These are phyloP conservation scores for Tolypocladium paradoxum DNA, from an alignment of 2,329 filamentous ascomycete genomes.

Conservation along the genomic window DNA sequence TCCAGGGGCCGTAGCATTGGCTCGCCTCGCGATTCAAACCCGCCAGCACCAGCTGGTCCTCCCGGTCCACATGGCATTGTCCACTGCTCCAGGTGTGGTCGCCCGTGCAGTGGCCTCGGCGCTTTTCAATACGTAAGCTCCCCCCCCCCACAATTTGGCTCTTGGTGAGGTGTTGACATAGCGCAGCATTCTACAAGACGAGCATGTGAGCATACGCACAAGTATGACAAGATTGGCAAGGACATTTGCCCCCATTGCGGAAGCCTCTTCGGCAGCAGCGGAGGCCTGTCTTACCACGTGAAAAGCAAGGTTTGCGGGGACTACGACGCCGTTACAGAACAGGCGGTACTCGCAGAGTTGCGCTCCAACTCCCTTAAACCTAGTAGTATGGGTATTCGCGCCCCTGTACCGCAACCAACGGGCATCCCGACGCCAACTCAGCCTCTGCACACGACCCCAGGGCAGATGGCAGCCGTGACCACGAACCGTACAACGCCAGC, in stretches of 20 bases:
- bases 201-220: conserved; percentile 12
- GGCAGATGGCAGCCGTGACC: not conserved
- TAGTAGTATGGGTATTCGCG: not conserved
- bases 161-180: not conserved
- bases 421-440: not conserved
- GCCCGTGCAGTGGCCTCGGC: conserved; percentile 21
- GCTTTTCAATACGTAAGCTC: conserved; percentile 22
- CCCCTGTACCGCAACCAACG: not conserved
- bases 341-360: not conserved
- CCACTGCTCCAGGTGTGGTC: conserved; percentile 19
- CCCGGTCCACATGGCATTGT: conserved; percentile 5
- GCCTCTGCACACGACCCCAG: not conserved
- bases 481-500: conserved; percentile 1
- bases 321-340: conserved; percentile 13
- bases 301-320: conserved; percentile 35
- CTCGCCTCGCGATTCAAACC: not conserved
- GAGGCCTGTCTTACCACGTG: conserved; percentile 33
- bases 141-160: not conserved
- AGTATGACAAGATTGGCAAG: conserved; percentile 10
- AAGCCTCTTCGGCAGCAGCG: conserved; percentile 27
- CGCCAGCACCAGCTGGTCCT: not conserved
- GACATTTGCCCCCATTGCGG: conserved; percentile 35
- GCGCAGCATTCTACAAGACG: conserved; percentile 16
- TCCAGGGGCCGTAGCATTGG: not conserved
- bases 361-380: not conserved